A percentile compares a stretch with the other conserved stretches of the same genome.
Evolutionary conservation across 495 filamentous ascomycete genomes (phyloP).

Genomic region (Halenospora varia): DNA sequence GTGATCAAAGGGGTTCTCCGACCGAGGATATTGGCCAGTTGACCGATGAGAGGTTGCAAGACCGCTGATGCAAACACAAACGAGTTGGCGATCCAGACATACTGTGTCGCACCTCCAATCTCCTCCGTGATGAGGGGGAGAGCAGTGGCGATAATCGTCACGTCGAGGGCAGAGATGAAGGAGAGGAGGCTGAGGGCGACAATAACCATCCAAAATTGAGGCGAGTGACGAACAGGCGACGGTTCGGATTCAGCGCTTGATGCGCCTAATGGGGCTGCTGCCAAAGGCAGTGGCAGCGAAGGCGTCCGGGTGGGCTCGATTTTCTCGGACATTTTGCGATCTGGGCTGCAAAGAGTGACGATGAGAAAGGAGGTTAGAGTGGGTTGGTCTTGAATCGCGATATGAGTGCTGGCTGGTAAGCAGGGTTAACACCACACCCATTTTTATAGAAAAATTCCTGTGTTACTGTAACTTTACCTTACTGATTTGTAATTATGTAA

Average conservation of each 20-base stretch:
- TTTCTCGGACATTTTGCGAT: background rate
- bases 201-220: conserved; percentile 26
- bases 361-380: background rate
- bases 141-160: conserved; percentile 33
- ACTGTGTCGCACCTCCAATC: conserved; percentile 27
- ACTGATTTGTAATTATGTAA: no score
- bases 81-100: conserved; percentile 38
- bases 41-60: conserved; percentile 32
- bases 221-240: background rate
- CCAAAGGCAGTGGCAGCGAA: background rate
- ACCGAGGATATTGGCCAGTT: conserved; percentile 49
- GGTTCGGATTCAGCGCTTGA: background rate
- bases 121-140: conserved; percentile 32
- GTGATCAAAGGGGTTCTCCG: conserved; percentile 40
- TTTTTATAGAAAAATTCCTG: background rate
- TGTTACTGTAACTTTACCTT: no score
- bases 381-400: background rate
- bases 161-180: conserved; percentile 19
- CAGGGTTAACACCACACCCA: background rate
- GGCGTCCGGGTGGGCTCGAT: background rate
- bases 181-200: conserved; percentile 16
- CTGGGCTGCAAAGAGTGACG: background rate
- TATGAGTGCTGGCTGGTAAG: background rate
- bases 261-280: background rate
- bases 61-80: background rate